These are phyloP conservation scores for Teratosphaeria zuluensis DNA, from an alignment of 2,329 filamentous ascomycete genomes.

Conservation along the genomic window DNA sequence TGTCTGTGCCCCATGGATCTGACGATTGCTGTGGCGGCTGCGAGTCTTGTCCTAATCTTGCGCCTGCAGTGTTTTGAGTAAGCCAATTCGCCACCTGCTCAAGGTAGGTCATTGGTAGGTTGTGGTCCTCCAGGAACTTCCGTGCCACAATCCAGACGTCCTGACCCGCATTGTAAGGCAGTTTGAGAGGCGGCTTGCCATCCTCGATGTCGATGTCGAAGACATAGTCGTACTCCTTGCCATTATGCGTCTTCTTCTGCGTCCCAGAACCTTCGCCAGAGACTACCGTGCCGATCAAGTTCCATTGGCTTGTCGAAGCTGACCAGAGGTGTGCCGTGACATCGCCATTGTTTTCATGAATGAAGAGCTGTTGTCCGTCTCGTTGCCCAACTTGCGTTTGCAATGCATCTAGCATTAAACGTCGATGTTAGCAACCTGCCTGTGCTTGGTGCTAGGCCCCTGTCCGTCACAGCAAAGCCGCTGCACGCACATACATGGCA, in stretches of 20 bases:
- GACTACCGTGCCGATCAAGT: constrained; percentile 77
- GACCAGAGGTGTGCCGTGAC: constrained; percentile 89
- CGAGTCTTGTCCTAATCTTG: constrained; percentile 53
- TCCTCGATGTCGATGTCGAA: constrained; percentile 96
- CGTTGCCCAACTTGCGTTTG: constrained; percentile 78
- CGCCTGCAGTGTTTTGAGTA: constrained; percentile 76
- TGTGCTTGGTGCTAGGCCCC: not conserved
- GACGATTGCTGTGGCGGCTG: constrained; percentile 40
- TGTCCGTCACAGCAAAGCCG: not conserved
- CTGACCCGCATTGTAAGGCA: constrained; percentile 87
- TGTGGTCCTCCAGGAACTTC: constrained; percentile 82
- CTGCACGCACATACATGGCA: not conserved
- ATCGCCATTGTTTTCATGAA: constrained; percentile 68
- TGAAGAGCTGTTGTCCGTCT: constrained; percentile 91
- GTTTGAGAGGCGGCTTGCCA: constrained; percentile 80
- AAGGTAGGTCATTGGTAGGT: constrained; percentile 76
- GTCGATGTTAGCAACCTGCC: not conserved
- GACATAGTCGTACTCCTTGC: constrained; percentile 88
- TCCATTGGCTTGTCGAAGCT: constrained; percentile 25
- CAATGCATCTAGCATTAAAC: constrained; percentile 57
- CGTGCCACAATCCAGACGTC: constrained; percentile 87
- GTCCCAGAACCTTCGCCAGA: constrained; percentile 72
- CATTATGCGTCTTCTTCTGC: constrained; percentile 60
- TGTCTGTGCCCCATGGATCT: constrained; percentile 71
- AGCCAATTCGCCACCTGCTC: constrained; percentile 94